Evolutionary conservation across 169 alveolate species (phyloP).

Genomic region (Toxoplasma gondii): DNA sequence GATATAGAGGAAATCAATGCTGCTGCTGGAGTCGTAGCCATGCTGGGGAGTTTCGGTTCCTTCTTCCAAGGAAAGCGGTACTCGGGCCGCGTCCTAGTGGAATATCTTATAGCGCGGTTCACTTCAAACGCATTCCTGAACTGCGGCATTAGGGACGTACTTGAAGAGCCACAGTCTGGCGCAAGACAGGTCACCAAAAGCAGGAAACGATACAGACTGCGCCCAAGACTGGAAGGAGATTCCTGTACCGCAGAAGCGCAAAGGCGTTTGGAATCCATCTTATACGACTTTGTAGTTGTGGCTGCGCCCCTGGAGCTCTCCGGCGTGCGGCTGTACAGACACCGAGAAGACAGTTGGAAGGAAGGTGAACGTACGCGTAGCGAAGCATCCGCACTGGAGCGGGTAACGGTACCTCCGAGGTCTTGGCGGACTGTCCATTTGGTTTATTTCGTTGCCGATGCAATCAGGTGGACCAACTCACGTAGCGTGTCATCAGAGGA

Average conservation of each 20-base stretch:
- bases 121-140: background rate
- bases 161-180: no score
- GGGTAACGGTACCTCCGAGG: no score
- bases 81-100: conserved; percentile 8
- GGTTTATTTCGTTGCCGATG: no score
- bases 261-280: background rate
- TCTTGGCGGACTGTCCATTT: no score
- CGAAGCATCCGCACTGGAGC: no score
- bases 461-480: no score
- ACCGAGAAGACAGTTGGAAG: no score
- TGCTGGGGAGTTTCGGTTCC: background rate
- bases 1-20: background rate
- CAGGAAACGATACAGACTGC: no score
- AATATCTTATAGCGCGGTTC: background rate
- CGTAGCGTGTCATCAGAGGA: no score
- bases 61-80: background rate
- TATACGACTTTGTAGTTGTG: background rate
- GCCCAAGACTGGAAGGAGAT: background rate
- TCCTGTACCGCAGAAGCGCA: no score
- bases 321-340: background rate
- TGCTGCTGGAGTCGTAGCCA: background rate
- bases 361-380: no score
- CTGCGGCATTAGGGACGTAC: background rate
- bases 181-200: no score
- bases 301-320: conserved; percentile 2